These are phyloP conservation scores for Mycosphaerella arachidis DNA, from an alignment of 2,329 filamentous ascomycete genomes.

Conservation along the genomic window DNA sequence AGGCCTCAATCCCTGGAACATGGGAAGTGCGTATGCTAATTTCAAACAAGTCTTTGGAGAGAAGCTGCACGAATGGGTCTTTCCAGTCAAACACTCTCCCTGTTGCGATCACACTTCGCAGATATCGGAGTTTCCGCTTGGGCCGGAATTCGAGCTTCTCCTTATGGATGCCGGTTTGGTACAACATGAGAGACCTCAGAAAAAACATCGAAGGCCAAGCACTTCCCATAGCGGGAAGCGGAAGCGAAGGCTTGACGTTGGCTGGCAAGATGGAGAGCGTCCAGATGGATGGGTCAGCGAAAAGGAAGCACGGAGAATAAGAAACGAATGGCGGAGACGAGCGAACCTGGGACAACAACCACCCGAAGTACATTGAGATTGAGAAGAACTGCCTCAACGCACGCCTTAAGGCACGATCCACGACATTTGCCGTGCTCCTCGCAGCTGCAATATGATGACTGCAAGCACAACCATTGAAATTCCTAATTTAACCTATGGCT, in stretches of 20 bases:
- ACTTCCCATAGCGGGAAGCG: constrained; percentile 13
- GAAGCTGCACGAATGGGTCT: constrained; percentile 67
- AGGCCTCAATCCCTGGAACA: constrained; percentile 81
- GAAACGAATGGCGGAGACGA: constrained; percentile 19
- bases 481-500: too few relatives aligned
- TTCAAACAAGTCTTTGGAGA: constrained; percentile 76
- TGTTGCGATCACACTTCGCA: constrained; percentile 56
- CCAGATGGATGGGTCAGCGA: constrained; percentile 31
- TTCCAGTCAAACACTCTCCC: constrained; percentile 71
- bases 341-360: constrained; percentile 8
- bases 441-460: background rate
- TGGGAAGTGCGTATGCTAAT: constrained; percentile 62
- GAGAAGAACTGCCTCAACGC: background rate
- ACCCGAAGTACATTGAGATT: constrained; percentile 6
- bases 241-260: constrained; percentile 24
- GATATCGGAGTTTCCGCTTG: constrained; percentile 33
- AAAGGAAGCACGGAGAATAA: constrained; percentile 28
- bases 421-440: background rate
- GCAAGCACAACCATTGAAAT: too few relatives aligned
- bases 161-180: constrained; percentile 30
- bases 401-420: background rate
- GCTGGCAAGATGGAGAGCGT: constrained; percentile 34
- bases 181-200: constrained; percentile 8
- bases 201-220: constrained; percentile 11
- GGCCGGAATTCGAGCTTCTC: constrained; percentile 32